These are phyloP conservation scores for Thermothelomyces thermophilus DNA, from an alignment of 2,329 filamentous ascomycete genomes.

Conservation along the genomic window DNA sequence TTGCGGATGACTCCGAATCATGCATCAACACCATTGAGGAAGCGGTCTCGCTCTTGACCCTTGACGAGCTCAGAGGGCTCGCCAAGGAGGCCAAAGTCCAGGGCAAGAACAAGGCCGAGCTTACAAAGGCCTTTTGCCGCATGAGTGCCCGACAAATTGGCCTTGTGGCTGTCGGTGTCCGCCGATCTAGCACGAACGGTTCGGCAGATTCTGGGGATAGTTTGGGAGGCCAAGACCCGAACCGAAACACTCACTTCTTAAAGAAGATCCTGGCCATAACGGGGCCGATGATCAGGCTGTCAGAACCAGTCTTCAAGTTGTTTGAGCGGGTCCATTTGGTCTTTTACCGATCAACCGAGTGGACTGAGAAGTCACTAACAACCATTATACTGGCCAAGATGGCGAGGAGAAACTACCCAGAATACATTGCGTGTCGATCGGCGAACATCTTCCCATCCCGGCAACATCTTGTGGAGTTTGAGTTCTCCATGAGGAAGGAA, in stretches of 20 bases:
- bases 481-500: constrained; percentile 76
- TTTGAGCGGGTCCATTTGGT: constrained; percentile 94
- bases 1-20: constrained; percentile 71
- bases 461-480: constrained; percentile 73
- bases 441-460: constrained; percentile 82
- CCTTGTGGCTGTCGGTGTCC: constrained; percentile 62
- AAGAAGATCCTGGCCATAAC: constrained; percentile 69
- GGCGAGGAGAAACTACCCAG: constrained; percentile 76
- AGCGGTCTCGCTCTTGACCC: constrained; percentile 69
- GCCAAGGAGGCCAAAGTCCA: constrained; percentile 82
- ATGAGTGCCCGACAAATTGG: constrained; percentile 70
- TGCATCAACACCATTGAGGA: constrained; percentile 74
- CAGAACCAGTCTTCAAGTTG: constrained; percentile 63
- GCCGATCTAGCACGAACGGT: constrained; percentile 55
- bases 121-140: constrained; percentile 66
- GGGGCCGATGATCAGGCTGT: constrained; percentile 79
- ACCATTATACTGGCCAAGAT: constrained; percentile 92
- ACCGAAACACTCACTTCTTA: constrained; percentile 67
- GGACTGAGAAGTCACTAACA: constrained; percentile 94
- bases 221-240: constrained; percentile 39
- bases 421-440: constrained; percentile 84
- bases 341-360: constrained; percentile 92
- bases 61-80: constrained; percentile 80
- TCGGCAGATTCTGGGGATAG: constrained; percentile 43
- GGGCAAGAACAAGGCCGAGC: constrained; percentile 80